Evolutionary conservation across 495 filamentous ascomycete species (phyloP).

Genomic region (Penicillium tannophilum): DNA sequence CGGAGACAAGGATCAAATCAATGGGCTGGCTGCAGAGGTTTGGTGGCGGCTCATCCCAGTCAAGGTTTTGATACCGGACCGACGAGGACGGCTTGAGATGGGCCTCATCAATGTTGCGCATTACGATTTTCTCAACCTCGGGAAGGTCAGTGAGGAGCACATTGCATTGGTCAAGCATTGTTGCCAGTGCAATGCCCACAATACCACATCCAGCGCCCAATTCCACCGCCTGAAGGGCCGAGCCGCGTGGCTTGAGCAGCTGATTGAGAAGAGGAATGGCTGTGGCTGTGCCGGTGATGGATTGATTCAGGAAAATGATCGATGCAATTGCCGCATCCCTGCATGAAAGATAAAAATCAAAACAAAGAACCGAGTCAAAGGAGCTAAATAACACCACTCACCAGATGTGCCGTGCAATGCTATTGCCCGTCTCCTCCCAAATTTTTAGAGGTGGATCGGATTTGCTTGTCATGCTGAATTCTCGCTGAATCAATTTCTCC

Average conservation of each 20-base stretch:
- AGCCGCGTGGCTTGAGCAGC: conserved; percentile 28
- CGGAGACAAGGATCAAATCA: conserved; percentile 79
- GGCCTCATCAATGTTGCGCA: conserved; percentile 54
- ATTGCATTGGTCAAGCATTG: conserved; percentile 52
- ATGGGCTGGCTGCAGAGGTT: conserved; percentile 43
- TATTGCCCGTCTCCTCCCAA: conserved; percentile 92
- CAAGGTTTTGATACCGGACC: conserved; percentile 62
- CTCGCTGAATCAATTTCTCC: conserved; percentile 55
- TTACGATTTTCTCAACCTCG: conserved; percentile 69
- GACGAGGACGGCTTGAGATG: conserved; percentile 37
- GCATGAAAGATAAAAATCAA: not conserved
- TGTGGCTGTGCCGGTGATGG: conserved; percentile 15
- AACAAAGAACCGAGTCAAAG: not conserved
- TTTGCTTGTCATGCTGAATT: conserved; percentile 39
- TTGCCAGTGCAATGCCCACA: conserved; percentile 74
- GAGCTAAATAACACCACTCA: conserved; percentile 40
- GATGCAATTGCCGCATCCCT: conserved; percentile 74
- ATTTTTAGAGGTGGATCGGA: conserved; percentile 44
- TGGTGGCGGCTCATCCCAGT: conserved; percentile 69
- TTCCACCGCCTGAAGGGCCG: conserved; percentile 64
- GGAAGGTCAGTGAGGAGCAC: conserved; percentile 82
- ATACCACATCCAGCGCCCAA: conserved; percentile 85
- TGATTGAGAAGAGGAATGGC: conserved; percentile 29
- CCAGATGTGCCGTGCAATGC: conserved; percentile 95
- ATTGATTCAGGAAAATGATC: conserved; percentile 41